phyloP scores from a whole-genome alignment of 306 rosid genomes.

The Quercus berberidifolia region DNA sequence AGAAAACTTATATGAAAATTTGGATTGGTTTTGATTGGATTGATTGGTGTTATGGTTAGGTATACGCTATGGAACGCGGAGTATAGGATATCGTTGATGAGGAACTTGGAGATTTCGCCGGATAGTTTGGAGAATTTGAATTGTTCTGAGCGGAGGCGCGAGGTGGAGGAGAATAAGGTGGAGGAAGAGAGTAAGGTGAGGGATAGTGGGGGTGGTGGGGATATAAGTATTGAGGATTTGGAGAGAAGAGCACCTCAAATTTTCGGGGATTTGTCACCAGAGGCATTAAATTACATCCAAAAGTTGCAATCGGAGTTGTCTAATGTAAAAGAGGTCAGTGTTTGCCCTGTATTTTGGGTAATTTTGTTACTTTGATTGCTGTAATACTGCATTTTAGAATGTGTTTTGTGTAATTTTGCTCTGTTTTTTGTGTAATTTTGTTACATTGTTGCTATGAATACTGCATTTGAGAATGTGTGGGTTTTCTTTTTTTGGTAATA shows the following conservation, averaged over 20 bases:
- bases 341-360: background rate
- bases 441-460: no score
- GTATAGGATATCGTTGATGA: conserved; percentile 75
- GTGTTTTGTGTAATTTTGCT: no score
- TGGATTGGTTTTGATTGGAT: background rate
- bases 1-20: background rate
- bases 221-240: conserved; percentile 29
- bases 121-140: conserved; percentile 19
- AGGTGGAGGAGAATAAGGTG: conserved; percentile 22
- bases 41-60: conserved; percentile 32
- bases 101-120: conserved; percentile 69
- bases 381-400: no score
- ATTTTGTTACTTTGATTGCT: background rate
- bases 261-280: conserved; percentile 67
- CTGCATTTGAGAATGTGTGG: no score
- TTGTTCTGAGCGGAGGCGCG: conserved; percentile 1
- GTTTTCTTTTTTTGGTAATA: no score
- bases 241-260: conserved; percentile 35
- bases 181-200: conserved; percentile 29
- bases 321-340: conserved; percentile 55
- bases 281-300: conserved; percentile 67
- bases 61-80: conserved; percentile 96
- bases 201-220: conserved; percentile 27
- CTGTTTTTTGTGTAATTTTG: no score
- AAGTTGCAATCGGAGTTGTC: conserved; percentile 68